Evolutionary conservation across 768 basidiomycete species (phyloP), one percentile per base, ranked within the genome.

Genomic region (Cystobasidium ongulense): DNA sequence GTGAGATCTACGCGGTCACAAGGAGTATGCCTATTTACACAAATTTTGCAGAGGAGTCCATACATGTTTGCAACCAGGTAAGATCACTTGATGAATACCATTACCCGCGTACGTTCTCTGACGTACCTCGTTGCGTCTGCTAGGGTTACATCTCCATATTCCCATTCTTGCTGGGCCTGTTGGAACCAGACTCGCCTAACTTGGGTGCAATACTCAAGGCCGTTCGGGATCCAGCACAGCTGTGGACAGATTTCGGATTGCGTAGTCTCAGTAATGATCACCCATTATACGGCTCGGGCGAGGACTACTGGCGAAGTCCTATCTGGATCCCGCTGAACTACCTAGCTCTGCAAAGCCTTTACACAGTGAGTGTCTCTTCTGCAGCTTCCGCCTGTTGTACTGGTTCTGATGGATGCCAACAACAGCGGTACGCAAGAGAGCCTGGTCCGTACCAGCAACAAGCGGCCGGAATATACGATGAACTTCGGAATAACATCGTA

Each of bases 261-360:
- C 88, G 94, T 33, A 94, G 91, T 75, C 82, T 98, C 66, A 92
- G 90, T 7, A 87, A 86, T n/a, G 86, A 87, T 23, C 92, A 97
- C 79, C 87, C 89, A n/a, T 86, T 90, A 62, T 97, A 92, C 78
- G 94, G 93, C 17, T 83, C 86, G 77, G 95, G 89, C 59, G 94
- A 98, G 81, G 91, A 98, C 82, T 98, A 98, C 81, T 98, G 94
- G 94, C 89, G 89, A 78, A 93, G 95, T 0, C 91, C 94, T 1
- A 89, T 98, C 62, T 97, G 94, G 94, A 86, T 96, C 41, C 94
- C 92, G 81, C 94, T 98, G 90, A 97, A 98, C 81, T 98, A 92
- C 80, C 85, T 98, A 75, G 88, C 89, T 18, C 83, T 98, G 64
- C 84, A 86, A 31, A 86, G 92, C 15, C 82, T 98, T 72, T 84